Conservation (phyloP, 2,329 filamentous ascomycete genomes). For the Beauveria brongniartii region DNA sequence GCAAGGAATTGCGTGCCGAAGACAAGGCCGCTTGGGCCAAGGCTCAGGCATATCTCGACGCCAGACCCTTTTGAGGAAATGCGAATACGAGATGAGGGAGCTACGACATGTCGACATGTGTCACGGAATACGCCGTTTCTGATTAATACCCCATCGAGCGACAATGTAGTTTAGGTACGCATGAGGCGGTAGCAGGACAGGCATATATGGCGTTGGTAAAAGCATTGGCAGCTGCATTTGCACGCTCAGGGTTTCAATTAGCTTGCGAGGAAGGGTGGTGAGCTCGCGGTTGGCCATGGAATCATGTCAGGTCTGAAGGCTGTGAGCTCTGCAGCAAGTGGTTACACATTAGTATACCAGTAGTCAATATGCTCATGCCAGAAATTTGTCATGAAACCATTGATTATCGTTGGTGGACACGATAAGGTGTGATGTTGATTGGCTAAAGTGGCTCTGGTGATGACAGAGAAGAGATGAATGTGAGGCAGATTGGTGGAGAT, state of each 20-base stretch:
- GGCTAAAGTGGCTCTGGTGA: background rate
- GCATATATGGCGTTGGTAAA: slow-evolving; percentile 8
- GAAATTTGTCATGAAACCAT: slow-evolving; percentile 3
- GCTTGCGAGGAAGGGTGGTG: background rate
- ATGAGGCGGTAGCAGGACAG: slow-evolving; percentile 2
- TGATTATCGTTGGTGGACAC: too few relatives aligned
- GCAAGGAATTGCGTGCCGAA: slow-evolving; percentile 35
- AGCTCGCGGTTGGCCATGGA: background rate
- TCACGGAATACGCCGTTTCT: slow-evolving; percentile 1
- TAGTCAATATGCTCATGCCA: background rate
- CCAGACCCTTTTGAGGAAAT: slow-evolving; percentile 28
- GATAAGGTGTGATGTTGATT: background rate
- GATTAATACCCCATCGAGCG: slow-evolving; percentile 4
- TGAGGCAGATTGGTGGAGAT: slow-evolving; percentile 5
- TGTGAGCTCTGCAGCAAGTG: background rate
- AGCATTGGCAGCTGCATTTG: slow-evolving; percentile 3
- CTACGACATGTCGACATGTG: slow-evolving; percentile 3
- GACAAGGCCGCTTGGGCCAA: slow-evolving; percentile 47
- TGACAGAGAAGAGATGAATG: background rate
- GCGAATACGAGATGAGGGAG: background rate
- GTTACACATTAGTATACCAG: background rate
- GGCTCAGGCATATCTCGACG: slow-evolving; percentile 45
- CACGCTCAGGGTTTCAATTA: background rate
- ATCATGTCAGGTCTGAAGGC: background rate
- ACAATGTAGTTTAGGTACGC: background rate